Evolutionary conservation across 2,329 filamentous ascomycete genomes (phyloP).

Genomic region (Acephala macrosclerotiorum): DNA sequence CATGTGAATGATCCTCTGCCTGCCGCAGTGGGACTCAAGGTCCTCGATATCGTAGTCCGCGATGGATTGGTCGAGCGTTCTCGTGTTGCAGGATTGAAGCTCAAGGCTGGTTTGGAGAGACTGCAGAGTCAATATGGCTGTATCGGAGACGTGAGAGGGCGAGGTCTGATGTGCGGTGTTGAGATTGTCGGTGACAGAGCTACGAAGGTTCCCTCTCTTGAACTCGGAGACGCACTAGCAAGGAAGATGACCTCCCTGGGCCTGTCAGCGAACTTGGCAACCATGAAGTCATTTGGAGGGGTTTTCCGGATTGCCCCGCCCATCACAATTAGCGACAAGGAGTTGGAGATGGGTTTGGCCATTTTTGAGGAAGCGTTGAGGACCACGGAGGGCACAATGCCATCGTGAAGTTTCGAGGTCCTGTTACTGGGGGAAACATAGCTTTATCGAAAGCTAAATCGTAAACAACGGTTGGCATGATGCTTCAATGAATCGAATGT

Average conservation of each 20-base stretch:
- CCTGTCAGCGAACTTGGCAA: slow-evolving; percentile 64
- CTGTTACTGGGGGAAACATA: background rate
- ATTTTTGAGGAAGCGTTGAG: slow-evolving; percentile 64
- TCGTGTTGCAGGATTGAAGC: slow-evolving; percentile 54
- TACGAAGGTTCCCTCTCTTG: slow-evolving; percentile 55
- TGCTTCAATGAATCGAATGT: too few relatives aligned
- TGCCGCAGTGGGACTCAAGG: slow-evolving; percentile 66
- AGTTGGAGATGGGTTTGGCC: slow-evolving; percentile 57
- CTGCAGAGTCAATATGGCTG: slow-evolving; percentile 63
- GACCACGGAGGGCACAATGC: slow-evolving; percentile 23
- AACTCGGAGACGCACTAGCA: slow-evolving; percentile 55
- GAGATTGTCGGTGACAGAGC: slow-evolving; percentile 61
- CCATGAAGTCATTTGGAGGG: slow-evolving; percentile 60
- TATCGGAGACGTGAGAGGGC: slow-evolving; percentile 67
- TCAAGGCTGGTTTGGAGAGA: slow-evolving; percentile 55
- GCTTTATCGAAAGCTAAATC: background rate
- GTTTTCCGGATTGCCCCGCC: slow-evolving; percentile 67
- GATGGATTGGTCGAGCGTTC: slow-evolving; percentile 58
- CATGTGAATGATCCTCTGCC: slow-evolving; percentile 69
- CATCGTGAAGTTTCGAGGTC: slow-evolving; percentile 1
- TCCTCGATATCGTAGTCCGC: slow-evolving; percentile 65
- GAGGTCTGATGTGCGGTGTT: slow-evolving; percentile 64
- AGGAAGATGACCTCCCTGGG: slow-evolving; percentile 58
- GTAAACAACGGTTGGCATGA: too few relatives aligned
- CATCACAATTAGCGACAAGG: slow-evolving; percentile 60